A percentile compares a stretch with the other conserved stretches of the same genome.
Conservation (phyloP, 169 alveolate genomes). For the Plasmodium malariae region DNA sequence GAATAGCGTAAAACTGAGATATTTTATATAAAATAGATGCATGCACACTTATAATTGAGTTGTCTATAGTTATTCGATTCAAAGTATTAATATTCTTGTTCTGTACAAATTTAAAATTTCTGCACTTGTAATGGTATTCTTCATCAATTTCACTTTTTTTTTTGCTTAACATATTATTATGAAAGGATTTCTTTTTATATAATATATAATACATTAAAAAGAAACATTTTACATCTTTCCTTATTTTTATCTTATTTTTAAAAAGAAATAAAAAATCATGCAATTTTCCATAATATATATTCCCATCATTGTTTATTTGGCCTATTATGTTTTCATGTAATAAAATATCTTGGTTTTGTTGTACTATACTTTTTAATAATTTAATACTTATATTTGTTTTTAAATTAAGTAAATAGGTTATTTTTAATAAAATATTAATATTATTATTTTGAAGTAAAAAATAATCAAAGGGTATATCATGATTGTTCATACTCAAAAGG, state of each 20-base stretch:
- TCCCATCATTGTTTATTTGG: conserved; percentile 74
- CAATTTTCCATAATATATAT: conserved; percentile 76
- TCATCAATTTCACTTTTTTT: conserved; percentile 43
- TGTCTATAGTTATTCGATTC: conserved; percentile 37
- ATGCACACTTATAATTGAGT: conserved; percentile 54
- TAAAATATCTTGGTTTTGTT: conserved; percentile 71
- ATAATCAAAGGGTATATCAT: conserved; percentile 61
- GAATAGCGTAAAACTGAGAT: conserved; percentile 65
- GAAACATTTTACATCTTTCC: conserved; percentile 48
- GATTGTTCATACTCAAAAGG: conserved; percentile 41
- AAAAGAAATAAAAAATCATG: conserved; percentile 71
- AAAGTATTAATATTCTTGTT: conserved; percentile 63
- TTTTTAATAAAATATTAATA: conserved; percentile 60
- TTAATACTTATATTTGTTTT: conserved; percentile 49
- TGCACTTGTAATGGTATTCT: conserved; percentile 58
- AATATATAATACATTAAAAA: conserved; percentile 68
- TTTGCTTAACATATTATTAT: conserved; percentile 26
- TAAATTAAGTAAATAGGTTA: conserved; percentile 57
- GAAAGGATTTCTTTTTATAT: conserved; percentile 33
- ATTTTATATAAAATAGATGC: conserved; percentile 65
- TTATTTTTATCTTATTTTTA: conserved; percentile 63
- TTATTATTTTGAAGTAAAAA: conserved; percentile 59
- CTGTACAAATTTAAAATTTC: conserved; percentile 48
- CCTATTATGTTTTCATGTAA: conserved; percentile 64
- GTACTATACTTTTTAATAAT: conserved; percentile 59